Evolutionary conservation across 345 rosid genomes (phyloP).

Genomic region (Camelina laxa): DNA sequence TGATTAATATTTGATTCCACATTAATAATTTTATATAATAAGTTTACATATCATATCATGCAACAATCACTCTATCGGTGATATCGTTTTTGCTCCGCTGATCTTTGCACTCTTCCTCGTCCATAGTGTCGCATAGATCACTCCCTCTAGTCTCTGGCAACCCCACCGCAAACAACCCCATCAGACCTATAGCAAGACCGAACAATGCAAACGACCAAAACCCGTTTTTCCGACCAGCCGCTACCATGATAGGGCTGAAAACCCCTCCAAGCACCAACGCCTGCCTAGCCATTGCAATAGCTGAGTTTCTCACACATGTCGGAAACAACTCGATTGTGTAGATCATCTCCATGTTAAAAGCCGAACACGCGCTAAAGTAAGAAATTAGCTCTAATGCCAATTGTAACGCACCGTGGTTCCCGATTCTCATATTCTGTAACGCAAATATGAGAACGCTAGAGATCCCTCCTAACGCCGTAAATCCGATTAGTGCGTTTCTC

Average conservation of each 20-base stretch:
- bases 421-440: constrained; percentile 38
- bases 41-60: neutral
- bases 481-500: constrained; percentile 47
- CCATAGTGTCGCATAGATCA: constrained; percentile 61
- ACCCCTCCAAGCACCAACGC: constrained; percentile 63
- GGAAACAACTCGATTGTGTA: constrained; percentile 70
- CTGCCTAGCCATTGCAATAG: constrained; percentile 64
- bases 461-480: constrained; percentile 52
- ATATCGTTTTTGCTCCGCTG: neutral
- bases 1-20: neutral
- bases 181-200: constrained; percentile 57
- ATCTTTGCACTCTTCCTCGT: constrained; percentile 60
- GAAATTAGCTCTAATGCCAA: constrained; percentile 64
- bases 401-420: constrained; percentile 32
- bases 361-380: constrained; percentile 61
- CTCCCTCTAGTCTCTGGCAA: constrained; percentile 71
- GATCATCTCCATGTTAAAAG: constrained; percentile 49
- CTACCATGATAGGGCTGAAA: constrained; percentile 61
- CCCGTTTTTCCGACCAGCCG: constrained; percentile 53
- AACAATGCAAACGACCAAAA: constrained; percentile 61
- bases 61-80: constrained; percentile 9
- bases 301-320: constrained; percentile 68
- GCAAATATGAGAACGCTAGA: constrained; percentile 52
- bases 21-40: neutral
- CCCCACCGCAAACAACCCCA: constrained; percentile 56